Conservation (phyloP, 495 filamentous ascomycete species). For the Tuber melanosporum region DNA sequence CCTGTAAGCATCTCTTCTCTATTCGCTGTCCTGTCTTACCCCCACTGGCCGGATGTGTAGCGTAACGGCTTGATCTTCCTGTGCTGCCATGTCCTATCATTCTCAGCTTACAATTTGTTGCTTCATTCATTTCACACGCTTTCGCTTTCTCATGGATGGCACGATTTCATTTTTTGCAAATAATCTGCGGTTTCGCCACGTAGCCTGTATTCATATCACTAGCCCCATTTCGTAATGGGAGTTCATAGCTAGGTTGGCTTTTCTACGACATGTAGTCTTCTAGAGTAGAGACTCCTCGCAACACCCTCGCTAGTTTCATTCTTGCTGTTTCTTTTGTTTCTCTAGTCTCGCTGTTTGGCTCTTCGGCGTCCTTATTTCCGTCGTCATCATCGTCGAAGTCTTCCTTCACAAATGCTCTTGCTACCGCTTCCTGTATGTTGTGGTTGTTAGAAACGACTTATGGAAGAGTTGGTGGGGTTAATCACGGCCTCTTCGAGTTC, state of each 20-base stretch:
- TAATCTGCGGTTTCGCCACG: background rate
- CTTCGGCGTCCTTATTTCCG: conserved; percentile 13
- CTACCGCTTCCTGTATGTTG: conserved; percentile 16
- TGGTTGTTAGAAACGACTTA: conserved; percentile 7
- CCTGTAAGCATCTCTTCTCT: background rate
- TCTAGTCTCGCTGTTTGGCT: background rate
- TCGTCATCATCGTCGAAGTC: conserved; percentile 32
- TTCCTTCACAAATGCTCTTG: conserved; percentile 24
- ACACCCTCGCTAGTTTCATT: conserved; percentile 25
- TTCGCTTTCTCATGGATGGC: background rate
- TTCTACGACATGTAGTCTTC: conserved; percentile 17
- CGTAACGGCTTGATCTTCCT: background rate
- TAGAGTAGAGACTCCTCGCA: conserved; percentile 24
- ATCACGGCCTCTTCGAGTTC: conserved; percentile 58
- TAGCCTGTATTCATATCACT: background rate
- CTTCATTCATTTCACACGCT: background rate
- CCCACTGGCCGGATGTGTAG: background rate
- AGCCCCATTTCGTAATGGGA: background rate
- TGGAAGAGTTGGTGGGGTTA: background rate
- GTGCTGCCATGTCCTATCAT: background rate
- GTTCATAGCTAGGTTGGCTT: background rate
- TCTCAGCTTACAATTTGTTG: background rate
- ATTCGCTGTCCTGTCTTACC: background rate
- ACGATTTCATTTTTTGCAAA: background rate
- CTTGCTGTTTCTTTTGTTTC: conserved; percentile 15